Evolutionary conservation across 192 early-diverging fungal species (phyloP).

Genomic region (Diversispora eburnea): DNA sequence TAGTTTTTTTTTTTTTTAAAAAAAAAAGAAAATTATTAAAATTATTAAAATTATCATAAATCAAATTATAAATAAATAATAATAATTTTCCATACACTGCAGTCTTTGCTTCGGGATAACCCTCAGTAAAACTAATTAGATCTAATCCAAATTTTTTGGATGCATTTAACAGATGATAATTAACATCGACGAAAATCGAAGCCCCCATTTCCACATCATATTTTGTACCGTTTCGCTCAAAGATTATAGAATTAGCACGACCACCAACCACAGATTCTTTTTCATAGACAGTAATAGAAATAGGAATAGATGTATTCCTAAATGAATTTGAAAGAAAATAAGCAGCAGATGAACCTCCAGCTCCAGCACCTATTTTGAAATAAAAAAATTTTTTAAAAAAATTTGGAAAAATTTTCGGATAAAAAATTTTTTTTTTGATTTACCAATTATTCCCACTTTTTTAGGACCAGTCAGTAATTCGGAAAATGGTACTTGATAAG

Average conservation of each 20-base stretch:
- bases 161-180: conserved; percentile 53
- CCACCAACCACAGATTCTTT: conserved; percentile 52
- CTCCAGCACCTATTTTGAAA: conserved; percentile 44
- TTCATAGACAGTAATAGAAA: conserved; percentile 56
- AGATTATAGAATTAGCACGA: conserved; percentile 35
- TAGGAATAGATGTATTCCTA: conserved; percentile 18
- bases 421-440: too few species aligned
- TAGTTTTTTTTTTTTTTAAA: not conserved
- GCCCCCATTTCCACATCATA: conserved; percentile 55
- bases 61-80: not conserved
- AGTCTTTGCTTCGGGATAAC: conserved; percentile 23
- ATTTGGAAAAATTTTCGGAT: too few species aligned
- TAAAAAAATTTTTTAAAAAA: too few species aligned
- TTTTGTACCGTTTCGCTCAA: conserved; percentile 31
- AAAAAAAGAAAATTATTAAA: not conserved
- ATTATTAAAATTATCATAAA: too few species aligned
- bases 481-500: too few species aligned
- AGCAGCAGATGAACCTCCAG: conserved; percentile 50
- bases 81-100: conserved; percentile 27
- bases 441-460: too few species aligned
- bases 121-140: conserved; percentile 34
- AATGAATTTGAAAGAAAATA: conserved; percentile 40
- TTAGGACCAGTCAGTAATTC: too few species aligned
- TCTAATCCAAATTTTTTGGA: conserved; percentile 49
- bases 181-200: conserved; percentile 59